These are phyloP conservation scores for Penicillium soppii DNA, from an alignment of 495 filamentous ascomycete genomes.

Conservation along the genomic window DNA sequence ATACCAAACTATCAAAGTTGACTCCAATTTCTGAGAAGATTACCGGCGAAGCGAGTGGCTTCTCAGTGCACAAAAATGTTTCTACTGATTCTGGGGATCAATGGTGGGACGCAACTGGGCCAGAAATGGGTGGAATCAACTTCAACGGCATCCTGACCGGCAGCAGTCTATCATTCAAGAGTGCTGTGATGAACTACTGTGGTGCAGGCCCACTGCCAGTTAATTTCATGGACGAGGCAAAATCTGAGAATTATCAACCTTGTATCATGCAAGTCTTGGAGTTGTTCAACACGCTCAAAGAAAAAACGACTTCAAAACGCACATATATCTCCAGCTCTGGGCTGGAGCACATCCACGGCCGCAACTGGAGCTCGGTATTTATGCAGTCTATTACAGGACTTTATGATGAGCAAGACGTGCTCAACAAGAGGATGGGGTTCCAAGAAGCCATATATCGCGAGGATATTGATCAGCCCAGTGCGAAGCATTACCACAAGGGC, in stretches of 20 bases:
- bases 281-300: slow-evolving; percentile 36
- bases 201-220: slow-evolving; percentile 39
- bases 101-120: slow-evolving; percentile 10
- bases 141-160: slow-evolving; percentile 33
- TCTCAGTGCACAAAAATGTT: slow-evolving; percentile 14
- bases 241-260: slow-evolving; percentile 39
- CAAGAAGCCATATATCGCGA: slow-evolving; percentile 28
- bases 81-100: not conserved
- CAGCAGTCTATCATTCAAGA: slow-evolving; percentile 41
- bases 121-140: slow-evolving; percentile 35
- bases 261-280: slow-evolving; percentile 41
- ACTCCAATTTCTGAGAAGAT: slow-evolving; percentile 34
- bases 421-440: slow-evolving; percentile 38
- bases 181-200: slow-evolving; percentile 36
- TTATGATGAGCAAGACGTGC: slow-evolving; percentile 35
- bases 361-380: slow-evolving; percentile 38
- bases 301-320: not conserved
- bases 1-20: slow-evolving; percentile 25
- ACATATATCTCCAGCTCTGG: not conserved
- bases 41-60: slow-evolving; percentile 35
- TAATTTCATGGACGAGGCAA: slow-evolving; percentile 38
- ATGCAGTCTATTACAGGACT: slow-evolving; percentile 39
- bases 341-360: slow-evolving; percentile 9
- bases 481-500: slow-evolving; percentile 29
- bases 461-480: slow-evolving; percentile 18